These are phyloP conservation scores for Apocynum venetum DNA, from an alignment of 257 asterid species.

Conservation along the genomic window DNA sequence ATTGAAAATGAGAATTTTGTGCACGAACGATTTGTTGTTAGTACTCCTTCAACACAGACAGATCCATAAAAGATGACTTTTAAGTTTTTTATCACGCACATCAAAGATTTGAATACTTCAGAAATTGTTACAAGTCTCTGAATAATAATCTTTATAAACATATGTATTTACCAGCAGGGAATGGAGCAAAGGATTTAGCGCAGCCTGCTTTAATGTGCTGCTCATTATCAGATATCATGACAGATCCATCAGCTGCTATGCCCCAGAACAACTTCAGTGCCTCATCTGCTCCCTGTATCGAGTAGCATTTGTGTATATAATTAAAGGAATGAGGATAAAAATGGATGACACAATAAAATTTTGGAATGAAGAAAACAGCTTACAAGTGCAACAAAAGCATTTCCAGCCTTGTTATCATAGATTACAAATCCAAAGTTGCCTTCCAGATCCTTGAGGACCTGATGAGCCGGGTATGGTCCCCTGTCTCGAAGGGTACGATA, in stretches of 20 bases:
- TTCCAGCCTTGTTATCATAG: slow-evolving; percentile 69
- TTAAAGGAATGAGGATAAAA: background rate
- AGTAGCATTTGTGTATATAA: background rate
- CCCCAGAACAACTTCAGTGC: slow-evolving; percentile 74
- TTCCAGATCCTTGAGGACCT: slow-evolving; percentile 79
- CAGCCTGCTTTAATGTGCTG: slow-evolving; percentile 66
- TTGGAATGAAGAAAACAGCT: slow-evolving; percentile 14
- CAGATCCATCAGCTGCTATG: slow-evolving; percentile 69
- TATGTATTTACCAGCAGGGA: slow-evolving; percentile 63
- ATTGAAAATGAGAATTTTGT: background rate
- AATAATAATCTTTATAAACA: background rate
- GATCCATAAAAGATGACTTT: no score
- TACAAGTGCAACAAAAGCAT: slow-evolving; percentile 84
- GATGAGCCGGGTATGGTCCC: slow-evolving; percentile 92
- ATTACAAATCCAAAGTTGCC: slow-evolving; percentile 87
- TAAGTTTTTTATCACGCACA: background rate
- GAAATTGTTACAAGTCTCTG: background rate
- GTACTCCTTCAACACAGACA: no score
- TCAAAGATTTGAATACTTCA: background rate
- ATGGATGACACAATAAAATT: background rate
- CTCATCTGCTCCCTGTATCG: slow-evolving; percentile 66
- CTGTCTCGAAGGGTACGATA: slow-evolving; percentile 89
- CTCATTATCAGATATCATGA: slow-evolving; percentile 78
- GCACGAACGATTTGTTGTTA: no score
- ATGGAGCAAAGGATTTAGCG: slow-evolving; percentile 85